Percentiles rank a stretch among this genome's conserved stretches.
Evolutionary conservation across 1,139 yeast genomes (phyloP).

Genomic region (Arxiozyma telluris): DNA sequence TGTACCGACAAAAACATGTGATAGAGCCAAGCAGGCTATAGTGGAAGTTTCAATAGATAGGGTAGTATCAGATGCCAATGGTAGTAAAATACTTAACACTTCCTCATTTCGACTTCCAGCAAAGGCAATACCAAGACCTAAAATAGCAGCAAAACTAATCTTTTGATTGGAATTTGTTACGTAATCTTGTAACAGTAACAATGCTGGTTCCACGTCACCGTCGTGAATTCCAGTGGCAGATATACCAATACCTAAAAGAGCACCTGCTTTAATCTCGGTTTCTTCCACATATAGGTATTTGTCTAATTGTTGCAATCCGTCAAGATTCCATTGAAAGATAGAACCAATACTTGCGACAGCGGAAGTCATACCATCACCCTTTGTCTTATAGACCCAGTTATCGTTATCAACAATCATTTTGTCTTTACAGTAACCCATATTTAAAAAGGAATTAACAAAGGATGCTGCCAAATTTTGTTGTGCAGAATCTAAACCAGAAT

Average conservation of each 20-base stretch:
- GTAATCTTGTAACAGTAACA: slow-evolving; percentile 76
- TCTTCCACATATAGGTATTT: slow-evolving; percentile 81
- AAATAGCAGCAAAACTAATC: slow-evolving; percentile 70
- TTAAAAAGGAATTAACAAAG: slow-evolving; percentile 85
- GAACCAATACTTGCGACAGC: slow-evolving; percentile 91
- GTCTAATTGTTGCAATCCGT: slow-evolving; percentile 84
- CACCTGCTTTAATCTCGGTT: slow-evolving; percentile 90
- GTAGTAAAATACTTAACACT: slow-evolving; percentile 64
- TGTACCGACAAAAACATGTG: slow-evolving; percentile 92
- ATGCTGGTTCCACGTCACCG: slow-evolving; percentile 82
- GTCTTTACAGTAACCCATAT: slow-evolving; percentile 84
- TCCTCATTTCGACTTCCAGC: slow-evolving; percentile 91
- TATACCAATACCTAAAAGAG: slow-evolving; percentile 89
- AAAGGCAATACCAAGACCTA: slow-evolving; percentile 89
- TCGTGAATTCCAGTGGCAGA: slow-evolving; percentile 93
- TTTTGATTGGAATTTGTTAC: slow-evolving; percentile 46
- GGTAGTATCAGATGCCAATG: slow-evolving; percentile 77
- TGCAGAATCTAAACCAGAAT: slow-evolving; percentile 73
- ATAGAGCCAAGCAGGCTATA: slow-evolving; percentile 83
- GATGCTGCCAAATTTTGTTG: slow-evolving; percentile 94
- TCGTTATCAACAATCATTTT: slow-evolving; percentile 72
- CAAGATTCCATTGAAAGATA: slow-evolving; percentile 86
- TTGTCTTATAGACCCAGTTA: slow-evolving; percentile 86
- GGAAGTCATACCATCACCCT: slow-evolving; percentile 88
- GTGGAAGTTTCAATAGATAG: slow-evolving; percentile 71